Evolutionary conservation across 805 yeast genomes (phyloP), one percentile per base, ranked within the genome.

Genomic region (Dipodascopsis tothii): DNA sequence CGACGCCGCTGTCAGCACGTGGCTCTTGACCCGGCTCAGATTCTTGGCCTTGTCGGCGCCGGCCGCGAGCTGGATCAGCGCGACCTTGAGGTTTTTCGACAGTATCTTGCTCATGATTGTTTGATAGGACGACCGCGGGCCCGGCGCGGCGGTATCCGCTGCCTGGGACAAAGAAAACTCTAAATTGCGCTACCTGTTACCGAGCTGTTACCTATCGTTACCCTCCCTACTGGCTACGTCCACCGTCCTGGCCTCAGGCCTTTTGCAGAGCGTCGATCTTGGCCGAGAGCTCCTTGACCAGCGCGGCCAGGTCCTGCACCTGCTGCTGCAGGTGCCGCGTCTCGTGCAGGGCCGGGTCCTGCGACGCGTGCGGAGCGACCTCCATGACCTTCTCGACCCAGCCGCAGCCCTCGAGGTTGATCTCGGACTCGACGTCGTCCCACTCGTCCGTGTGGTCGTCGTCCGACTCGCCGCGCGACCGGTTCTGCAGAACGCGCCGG

Each of bases 361-460:
- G 64, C 21, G 67, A 68, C 3, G 80, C 77, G 2, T 84, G 84
- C 40, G 84, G 84, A 4, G 72, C 74, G 3, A 70, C 68, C 4
- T 60, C 52, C 7, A 70, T 69, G 21, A 84, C 73, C 21, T 70
- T 70, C 11, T 58, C 52, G 19, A 65, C 68, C 78, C 87, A 85
- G 17, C 63, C 56, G 4, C 57, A 53, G 34, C 70, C 67, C 33
- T 73, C 68, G 5, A 74, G 72, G n/a, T 69, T 60, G 58, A 84
- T 83, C 45, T 76, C 76, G 0, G 86, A 84, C 60, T 85, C 95
- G 33, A 60, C 59, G 58, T 84, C 92, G 1, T 82, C 85, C 94
- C 95, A 85, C 56, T 81, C 88, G 5, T 80, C 73, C 57, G 82
- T 90, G 59, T 83, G 84, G 18, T 86, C 84, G 62, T 85, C 95